phyloP scores from a whole-genome alignment of 2,329 filamentous ascomycete genomes.

The Aspergillus clavatus region DNA sequence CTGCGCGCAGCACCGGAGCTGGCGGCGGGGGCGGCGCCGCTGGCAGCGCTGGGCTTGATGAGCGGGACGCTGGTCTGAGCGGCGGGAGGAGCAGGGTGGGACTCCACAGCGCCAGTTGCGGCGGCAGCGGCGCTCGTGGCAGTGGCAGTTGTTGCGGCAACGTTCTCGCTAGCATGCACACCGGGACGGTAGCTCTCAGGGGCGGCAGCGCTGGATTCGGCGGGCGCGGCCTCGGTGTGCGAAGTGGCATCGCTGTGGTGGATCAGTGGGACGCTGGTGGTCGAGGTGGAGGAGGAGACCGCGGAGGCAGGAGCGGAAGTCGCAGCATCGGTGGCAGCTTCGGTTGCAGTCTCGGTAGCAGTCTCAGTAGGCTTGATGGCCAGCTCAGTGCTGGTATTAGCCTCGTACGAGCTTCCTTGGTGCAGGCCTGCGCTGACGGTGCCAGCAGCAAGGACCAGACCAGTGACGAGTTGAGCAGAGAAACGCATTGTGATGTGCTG shows the following conservation, averaged over 20 bases:
- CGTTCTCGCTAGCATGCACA: too few relatives aligned
- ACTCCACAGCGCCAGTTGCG: constrained; percentile 5
- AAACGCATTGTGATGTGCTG: constrained; percentile 26
- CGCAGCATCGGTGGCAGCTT: background rate
- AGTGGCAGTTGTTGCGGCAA: too few relatives aligned
- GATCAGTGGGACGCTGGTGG: constrained; percentile 2
- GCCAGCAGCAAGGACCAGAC: constrained; percentile 18
- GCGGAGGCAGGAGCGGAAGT: too few relatives aligned
- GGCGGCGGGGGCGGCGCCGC: constrained; percentile 1
- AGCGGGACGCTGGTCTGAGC: constrained; percentile 17
- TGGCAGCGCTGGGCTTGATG: constrained; percentile 13
- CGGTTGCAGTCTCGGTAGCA: too few relatives aligned
- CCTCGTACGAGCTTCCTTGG: background rate
- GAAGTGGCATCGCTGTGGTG: background rate
- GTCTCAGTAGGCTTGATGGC: background rate
- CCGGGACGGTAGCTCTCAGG: too few relatives aligned
- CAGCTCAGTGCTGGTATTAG: background rate
- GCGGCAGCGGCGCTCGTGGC: background rate
- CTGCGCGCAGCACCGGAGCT: background rate
- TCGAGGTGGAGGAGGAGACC: too few relatives aligned
- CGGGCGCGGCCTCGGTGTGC: background rate
- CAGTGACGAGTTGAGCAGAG: constrained; percentile 16
- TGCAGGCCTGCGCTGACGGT: constrained; percentile 8
- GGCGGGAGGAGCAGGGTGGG: constrained; percentile 7
- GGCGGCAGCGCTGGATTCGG: too few relatives aligned